Evolutionary conservation across 2,329 filamentous ascomycete species (phyloP), one percentile per base, ranked within the genome.

Genomic region (Verticillium zaregamsianum): DNA sequence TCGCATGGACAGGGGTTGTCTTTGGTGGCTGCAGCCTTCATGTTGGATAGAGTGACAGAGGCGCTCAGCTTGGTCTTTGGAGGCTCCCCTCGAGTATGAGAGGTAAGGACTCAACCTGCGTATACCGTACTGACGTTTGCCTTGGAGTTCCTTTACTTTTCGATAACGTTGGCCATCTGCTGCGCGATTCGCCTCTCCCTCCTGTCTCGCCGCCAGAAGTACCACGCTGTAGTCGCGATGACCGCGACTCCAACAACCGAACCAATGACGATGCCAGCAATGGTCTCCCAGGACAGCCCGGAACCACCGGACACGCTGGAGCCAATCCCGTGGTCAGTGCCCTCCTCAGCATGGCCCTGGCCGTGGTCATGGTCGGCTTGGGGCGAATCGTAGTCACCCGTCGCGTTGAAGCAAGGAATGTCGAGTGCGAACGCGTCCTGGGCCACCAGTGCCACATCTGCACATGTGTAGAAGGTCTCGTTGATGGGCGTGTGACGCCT

Each of bases 401-500:
- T 74, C 56, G 67, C 69, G 66, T 76, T 76, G 69, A 76, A 75
- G 69, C 74, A 76, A 56, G 71, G 71, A 35, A 73, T 65, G 33
- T 62, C 59, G 39, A 59, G 61, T 58, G 63, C 65, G 62, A 74
- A 72, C 54, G 64, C 61, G 12, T 67, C 65, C 23, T 67, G 65
- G 35, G 65, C 64, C 60, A 77, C 71, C 66, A 75, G 73, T 39
- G 70, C 73, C 62, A 78, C 74, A 69, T 78, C 75, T 59, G 75
- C 74, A 64, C 75, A 78, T 55, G 76, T 72, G 63, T 74, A 78
- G 68, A 75, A 77, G 59, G 71, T 75, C 65, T 75, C 69, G 62
- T 73, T 72, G 58, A 55, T 31, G 7, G 58, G 40, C n/a, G 32
- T 32, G 31, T 59, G 58, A 11, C 45, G 45, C 28, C 32, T 55